Evolutionary conservation across 495 filamentous ascomycete genomes (phyloP), one percentile per base, ranked within the genome.

Genomic region (Talaromyces wortmannii): DNA sequence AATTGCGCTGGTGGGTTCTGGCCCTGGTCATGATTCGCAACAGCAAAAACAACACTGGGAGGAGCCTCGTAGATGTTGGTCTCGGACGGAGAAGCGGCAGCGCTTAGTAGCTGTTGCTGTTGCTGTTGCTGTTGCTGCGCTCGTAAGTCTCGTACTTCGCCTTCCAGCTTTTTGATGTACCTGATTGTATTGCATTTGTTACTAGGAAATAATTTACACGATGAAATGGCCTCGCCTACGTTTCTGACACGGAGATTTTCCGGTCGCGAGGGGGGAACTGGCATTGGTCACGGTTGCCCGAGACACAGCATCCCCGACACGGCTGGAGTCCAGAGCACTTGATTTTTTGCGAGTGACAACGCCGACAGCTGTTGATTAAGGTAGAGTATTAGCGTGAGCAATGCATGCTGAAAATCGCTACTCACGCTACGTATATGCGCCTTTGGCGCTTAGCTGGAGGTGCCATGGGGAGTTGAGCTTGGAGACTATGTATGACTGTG

Each of bases 331-430:
- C 59, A 13, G 62, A 61, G 42, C 62, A 64, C 45, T 59, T 64
- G 52, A 56, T 59, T 50, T 61, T 64, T 12, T 60, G 54, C 40
- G 50, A 48, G 17, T 61, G 56, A 40, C 61, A 64, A 33, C 57
- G 60, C 54, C 54, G 45, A 51, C 62, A 64, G 40, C 61, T 64
- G 47, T 49, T 16, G 48, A 40, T 23, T 23, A 23, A 23, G 1
- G 23, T 44, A 30, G 31, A 44, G 16, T 49, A 49, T 49, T 49
- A 49, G 47, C 23, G 15, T 49, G 47, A 49, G 47, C 47, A 6
- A 31, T 18, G 47, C 8, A 49, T 18, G 47, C 31, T 49, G 47
- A 15, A 49, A 32, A 40, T 36, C 7, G 16, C 46, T 31, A 42
- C 55, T 56, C 55, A 56, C 55, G 55, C 55, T 45, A 56, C 55